Conservation (phyloP, 805 yeast species). For the Wickerhamiella qilinensis region DNA sequence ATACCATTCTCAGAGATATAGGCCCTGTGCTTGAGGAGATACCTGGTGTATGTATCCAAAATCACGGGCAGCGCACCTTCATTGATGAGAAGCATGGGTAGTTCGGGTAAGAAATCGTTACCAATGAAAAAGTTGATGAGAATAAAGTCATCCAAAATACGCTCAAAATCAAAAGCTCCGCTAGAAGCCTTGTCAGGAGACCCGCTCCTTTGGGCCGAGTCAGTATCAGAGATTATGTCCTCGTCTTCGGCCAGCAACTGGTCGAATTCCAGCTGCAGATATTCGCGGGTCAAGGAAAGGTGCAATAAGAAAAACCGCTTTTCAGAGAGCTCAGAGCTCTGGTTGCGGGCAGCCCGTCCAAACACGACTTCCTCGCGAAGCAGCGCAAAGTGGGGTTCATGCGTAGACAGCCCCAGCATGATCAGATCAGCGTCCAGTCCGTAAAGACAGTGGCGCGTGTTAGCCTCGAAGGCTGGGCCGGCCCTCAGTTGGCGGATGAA, state of each 20-base stretch:
- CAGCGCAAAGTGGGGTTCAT: constrained; percentile 96
- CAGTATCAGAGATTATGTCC: constrained; percentile 39
- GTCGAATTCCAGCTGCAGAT: constrained; percentile 68
- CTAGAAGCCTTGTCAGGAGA: constrained; percentile 14
- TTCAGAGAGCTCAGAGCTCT: constrained; percentile 38
- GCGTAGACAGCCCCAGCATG: constrained; percentile 79
- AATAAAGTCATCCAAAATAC: constrained; percentile 82
- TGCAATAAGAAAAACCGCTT: constrained; percentile 76
- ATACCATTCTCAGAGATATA: constrained; percentile 72
- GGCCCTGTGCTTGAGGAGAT: constrained; percentile 59
- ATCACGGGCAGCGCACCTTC: constrained; percentile 95
- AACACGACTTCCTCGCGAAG: constrained; percentile 89
- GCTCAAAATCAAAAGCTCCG: constrained; percentile 55
- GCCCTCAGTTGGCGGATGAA: constrained; percentile 67
- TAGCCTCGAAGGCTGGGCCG: constrained; percentile 56
- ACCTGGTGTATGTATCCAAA: constrained; percentile 72
- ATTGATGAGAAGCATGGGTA: constrained; percentile 84
- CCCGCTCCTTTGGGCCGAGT: not conserved
- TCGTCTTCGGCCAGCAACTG: too few species aligned
- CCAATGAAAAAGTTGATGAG: constrained; percentile 89
- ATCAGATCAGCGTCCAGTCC: constrained; percentile 95
- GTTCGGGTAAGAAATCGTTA: constrained; percentile 91
- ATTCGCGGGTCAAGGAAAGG: constrained; percentile 77
- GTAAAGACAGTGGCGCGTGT: constrained; percentile 82
- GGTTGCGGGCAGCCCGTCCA: constrained; percentile 33